phyloP scores from a whole-genome alignment of 1,139 yeast species.

The Spathaspora sp. region DNA sequence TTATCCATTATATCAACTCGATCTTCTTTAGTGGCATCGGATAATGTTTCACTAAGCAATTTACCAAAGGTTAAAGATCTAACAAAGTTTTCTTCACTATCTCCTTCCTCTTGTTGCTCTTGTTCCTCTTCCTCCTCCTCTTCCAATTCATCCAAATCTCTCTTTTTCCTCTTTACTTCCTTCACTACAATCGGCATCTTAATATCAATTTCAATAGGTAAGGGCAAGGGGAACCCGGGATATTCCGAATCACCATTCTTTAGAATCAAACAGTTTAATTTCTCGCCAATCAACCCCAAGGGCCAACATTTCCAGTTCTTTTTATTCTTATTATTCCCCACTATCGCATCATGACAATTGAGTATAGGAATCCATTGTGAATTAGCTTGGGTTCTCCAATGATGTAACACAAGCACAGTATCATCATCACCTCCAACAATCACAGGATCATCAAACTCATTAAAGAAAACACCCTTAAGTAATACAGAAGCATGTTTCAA shows the following conservation, averaged over 20 bases:
- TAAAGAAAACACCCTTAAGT: slow-evolving; percentile 74
- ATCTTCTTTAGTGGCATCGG: slow-evolving; percentile 36
- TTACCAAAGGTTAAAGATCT: slow-evolving; percentile 51
- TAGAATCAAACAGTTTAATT: slow-evolving; percentile 69
- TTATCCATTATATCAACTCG: slow-evolving; percentile 44
- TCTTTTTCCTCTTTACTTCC: slow-evolving; percentile 11
- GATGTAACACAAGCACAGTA: slow-evolving; percentile 62
- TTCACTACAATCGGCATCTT: slow-evolving; percentile 53
- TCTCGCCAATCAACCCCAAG: slow-evolving; percentile 68
- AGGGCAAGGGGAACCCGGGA: slow-evolving; percentile 75
- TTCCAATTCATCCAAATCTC: slow-evolving; percentile 8
- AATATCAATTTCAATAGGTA: slow-evolving; percentile 76
- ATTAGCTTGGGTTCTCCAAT: slow-evolving; percentile 78
- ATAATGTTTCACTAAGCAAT: slow-evolving; percentile 43
- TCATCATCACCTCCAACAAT: slow-evolving; percentile 72
- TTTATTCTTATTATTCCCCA: slow-evolving; percentile 45
- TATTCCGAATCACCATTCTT: slow-evolving; percentile 49
- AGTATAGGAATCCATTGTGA: slow-evolving; percentile 89
- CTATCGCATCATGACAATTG: slow-evolving; percentile 59
- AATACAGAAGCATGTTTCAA: slow-evolving; percentile 25
- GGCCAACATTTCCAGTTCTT: slow-evolving; percentile 81
- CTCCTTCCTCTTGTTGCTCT: slow-evolving; percentile 28
- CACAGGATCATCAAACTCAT: slow-evolving; percentile 86
- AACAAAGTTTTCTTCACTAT: slow-evolving; percentile 45
- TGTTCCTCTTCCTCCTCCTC: slow-evolving; percentile 19